Evolutionary conservation across 257 asterid genomes (phyloP).

Genomic region (Craterostigma plantagineum): DNA sequence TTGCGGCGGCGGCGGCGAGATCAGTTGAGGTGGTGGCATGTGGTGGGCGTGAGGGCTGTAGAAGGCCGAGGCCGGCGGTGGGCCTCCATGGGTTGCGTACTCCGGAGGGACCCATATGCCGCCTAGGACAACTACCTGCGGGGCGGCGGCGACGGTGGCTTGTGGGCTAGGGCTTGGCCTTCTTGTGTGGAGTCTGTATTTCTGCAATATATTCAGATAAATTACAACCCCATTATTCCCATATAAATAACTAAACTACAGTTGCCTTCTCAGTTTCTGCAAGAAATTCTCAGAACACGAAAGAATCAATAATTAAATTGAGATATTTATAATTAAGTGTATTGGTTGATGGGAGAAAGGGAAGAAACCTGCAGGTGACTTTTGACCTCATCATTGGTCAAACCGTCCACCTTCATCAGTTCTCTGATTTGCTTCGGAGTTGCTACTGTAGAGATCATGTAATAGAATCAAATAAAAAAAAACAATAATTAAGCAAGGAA

Average conservation of each 20-base stretch:
- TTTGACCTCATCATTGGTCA: conserved; percentile 99
- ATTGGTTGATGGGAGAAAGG: no score
- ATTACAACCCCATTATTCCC: not conserved
- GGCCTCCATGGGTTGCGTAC: conserved; percentile 54
- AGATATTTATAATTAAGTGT: no score
- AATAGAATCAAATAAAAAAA: not conserved
- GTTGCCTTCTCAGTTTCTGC: no score
- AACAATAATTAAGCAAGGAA: no score
- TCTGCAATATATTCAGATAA: conserved; percentile 22
- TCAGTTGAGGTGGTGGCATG: no score
- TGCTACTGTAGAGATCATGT: conserved; percentile 45
- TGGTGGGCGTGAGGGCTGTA: conserved; percentile 44
- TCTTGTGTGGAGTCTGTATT: conserved; percentile 90
- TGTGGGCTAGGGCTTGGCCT: conserved; percentile 95
- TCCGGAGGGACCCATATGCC: conserved; percentile 96
- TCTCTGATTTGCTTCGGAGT: conserved; percentile 94
- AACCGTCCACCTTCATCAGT: conserved; percentile 91
- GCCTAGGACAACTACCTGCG: conserved; percentile 67
- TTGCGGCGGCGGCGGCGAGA: conserved; percentile 1
- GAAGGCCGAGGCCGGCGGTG: conserved; percentile 26
- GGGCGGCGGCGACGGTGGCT: conserved; percentile 30
- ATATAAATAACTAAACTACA: no score
- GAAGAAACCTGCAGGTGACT: conserved; percentile 82
- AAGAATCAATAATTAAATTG: no score
- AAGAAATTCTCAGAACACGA: no score